Base-by-base conservation (phyloP, 2,329 filamentous ascomycete genomes). In the Akanthomyces lecanii region DNA sequence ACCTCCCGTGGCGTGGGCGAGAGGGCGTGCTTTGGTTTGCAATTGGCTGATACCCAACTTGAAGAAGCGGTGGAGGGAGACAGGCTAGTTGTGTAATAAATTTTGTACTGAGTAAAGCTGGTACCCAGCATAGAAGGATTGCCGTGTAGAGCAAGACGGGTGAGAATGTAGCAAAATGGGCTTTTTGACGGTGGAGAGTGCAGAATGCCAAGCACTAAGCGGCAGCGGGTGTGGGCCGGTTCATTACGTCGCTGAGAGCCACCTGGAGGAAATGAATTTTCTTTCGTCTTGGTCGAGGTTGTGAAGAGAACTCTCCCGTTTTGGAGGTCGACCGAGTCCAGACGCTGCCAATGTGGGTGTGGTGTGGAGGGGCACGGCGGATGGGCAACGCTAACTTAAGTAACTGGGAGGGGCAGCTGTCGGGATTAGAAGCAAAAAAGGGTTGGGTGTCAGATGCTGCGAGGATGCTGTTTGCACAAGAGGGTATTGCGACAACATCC, bases 321-420 rank as follows among this genome's bases (percentile, higher is more conserved):
- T 44, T 33, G 21, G 47, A 58, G 25, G 23, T 28, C 33, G 58
- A 61, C 58, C 23, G 58, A 61, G 58, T 53, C 58, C 58, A 61
- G 58, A 61, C 36, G 28, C 47, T 52, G 38, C 44, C 44, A 52
- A 23, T 61, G 47, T 53, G 58, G 47, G 33, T 45, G 25, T 52
- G 50, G 58, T 61, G 58, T 55, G 48, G 58, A 52, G 58, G 47
- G 56, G 44, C 21, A 36, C 2, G 18, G 56, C 56, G 30, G 55
- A 56, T 57, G 42, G 28, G n/a, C 47, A 28, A 57, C 54, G 44
- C 55, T 58, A 58, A 21, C 21, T 21, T 21, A 21, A 16, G n/a
- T 48, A 28, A 36, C 21, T 28, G 12, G 25, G 44, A 58, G 42
- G 44, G 55, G 55, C 54, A 58, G 42, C 6, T 5, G 42, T 48